Evolutionary conservation across 2,329 filamentous ascomycete genomes (phyloP), one percentile per base, ranked within the genome.

Genomic region (Hypoxylon sp.): DNA sequence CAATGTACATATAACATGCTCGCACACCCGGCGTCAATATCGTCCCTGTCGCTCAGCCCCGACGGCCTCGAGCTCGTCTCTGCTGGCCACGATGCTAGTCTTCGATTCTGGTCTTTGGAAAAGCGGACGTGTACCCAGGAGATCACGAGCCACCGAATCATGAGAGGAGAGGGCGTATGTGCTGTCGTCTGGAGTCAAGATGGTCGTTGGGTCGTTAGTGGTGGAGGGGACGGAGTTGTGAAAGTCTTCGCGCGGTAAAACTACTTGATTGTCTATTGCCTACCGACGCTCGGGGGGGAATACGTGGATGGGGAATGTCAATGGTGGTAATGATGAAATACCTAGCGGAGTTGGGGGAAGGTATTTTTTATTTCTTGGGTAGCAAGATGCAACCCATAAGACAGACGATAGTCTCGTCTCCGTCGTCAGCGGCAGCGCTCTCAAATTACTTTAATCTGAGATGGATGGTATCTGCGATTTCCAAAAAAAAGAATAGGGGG

Each of bases 1-100:
- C 95, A 99, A 93, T 97, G 94, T 80, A 98, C 95, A 68, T 99
- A 99, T 79, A 96, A 91, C 73, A 99, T 99, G 95, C 88, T 98
- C 62, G 95, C 95, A 5, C 95, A 99, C 72, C 93, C 95, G 0
- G 91, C 94, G 2, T 90, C 95, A 59, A 97, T 99, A 69, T 96
- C 95, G 1, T 91, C 92, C 24, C 85, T 99, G 4, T 96, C 93
- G 0, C 86, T 99, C 19, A 97, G 93, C 70, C 95, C 94, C 13
- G 94, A 98, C 74, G 94, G 94, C 47, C 89, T 91, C 61, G 95
- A 99, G 81, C 89, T 97, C 10, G 94, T 99, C 50, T 97, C 93
- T 47, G 95, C 93, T 1, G 95, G 95, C 20, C 95, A 99, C 77
- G 95, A 99, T 76, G 94, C 94, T 55, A 95, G 92, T 59, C 87